Percentiles rank a stretch among this genome's conserved stretches.
These are phyloP conservation scores for Elsinoe australis DNA, from an alignment of 2,329 filamentous ascomycete species.

Conservation along the genomic window DNA sequence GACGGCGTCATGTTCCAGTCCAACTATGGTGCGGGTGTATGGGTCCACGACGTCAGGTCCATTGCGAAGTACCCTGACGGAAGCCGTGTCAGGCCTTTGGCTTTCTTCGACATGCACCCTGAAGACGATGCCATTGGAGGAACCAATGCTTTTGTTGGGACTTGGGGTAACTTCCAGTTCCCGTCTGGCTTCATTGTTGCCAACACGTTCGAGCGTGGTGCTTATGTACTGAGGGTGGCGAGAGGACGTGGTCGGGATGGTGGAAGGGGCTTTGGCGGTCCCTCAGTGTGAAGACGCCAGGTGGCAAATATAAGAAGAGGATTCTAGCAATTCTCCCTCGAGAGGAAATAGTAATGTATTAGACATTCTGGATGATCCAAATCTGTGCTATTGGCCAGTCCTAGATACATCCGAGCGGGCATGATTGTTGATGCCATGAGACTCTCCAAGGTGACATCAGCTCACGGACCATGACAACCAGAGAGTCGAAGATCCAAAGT, in stretches of 20 bases:
- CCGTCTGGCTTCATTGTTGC: conserved; percentile 44
- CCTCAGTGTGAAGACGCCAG: no score
- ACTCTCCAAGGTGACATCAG: no score
- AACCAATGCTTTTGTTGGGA: conserved; percentile 31
- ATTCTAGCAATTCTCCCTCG: no score
- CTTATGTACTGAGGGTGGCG: conserved; percentile 36
- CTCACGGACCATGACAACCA: no score
- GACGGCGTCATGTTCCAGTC: conserved; percentile 33
- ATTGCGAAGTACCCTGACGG: conserved; percentile 40
- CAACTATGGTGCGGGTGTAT: conserved; percentile 33
- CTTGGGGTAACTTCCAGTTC: conserved; percentile 47
- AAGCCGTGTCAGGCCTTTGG: conserved; percentile 38
- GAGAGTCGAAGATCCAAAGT: no score
- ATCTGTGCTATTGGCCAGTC: no score
- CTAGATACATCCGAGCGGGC: no score
- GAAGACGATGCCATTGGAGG: conserved; percentile 38
- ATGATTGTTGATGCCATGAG: no score
- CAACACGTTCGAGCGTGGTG: conserved; percentile 47
- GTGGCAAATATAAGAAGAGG: no score
- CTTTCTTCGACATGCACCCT: conserved; percentile 46
- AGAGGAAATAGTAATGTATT: no score
- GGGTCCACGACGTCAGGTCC: conserved; percentile 31
- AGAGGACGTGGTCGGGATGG: conserved; percentile 21
- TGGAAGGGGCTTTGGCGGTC: conserved; percentile 22
- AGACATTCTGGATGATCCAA: no score